Percentiles rank a stretch among this genome's conserved stretches.
These are phyloP conservation scores for Fusarium foetens DNA, from an alignment of 2,329 filamentous ascomycete species.

Conservation along the genomic window DNA sequence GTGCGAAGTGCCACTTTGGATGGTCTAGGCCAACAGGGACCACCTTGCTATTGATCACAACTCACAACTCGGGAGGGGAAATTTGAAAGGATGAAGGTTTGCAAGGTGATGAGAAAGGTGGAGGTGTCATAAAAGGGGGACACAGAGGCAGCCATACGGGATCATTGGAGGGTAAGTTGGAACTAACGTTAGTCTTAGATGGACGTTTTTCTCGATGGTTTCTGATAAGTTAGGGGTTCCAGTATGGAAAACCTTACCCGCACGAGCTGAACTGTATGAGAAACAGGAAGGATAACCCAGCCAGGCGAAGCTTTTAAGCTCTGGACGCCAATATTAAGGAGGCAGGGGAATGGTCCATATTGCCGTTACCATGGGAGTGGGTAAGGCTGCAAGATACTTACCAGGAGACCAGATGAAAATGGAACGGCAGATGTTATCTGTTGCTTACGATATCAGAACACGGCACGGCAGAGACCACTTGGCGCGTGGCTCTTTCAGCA, in stretches of 20 bases:
- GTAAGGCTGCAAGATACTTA: constrained; percentile 7
- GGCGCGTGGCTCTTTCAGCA: not conserved
- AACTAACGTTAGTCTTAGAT: not conserved
- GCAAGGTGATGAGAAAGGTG: not conserved
- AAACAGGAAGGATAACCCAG: not conserved
- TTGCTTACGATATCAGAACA: constrained; percentile 1
- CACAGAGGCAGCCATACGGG: not conserved
- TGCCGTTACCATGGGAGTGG: constrained; percentile 13
- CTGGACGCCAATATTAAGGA: not conserved
- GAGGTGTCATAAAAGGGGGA: not conserved
- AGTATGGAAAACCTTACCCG: not conserved
- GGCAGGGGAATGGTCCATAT: constrained; percentile 2
- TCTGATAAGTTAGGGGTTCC: not conserved
- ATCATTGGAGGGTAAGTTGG: not conserved
- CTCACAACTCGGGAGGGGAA: constrained; percentile 1
- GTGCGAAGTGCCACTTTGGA: constrained; percentile 8
- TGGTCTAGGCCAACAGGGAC: constrained; percentile 20
- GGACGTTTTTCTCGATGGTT: not conserved
- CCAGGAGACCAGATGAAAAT: constrained; percentile 10
- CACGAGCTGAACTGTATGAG: not conserved
- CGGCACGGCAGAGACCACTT: not conserved
- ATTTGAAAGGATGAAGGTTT: not conserved
- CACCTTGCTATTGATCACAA: constrained; percentile 18
- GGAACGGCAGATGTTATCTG: constrained; percentile 5
- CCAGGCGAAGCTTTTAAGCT: not conserved